Base-by-base conservation (phyloP, 768 basidiomycete genomes). In the Lentinula sp. region DNA sequence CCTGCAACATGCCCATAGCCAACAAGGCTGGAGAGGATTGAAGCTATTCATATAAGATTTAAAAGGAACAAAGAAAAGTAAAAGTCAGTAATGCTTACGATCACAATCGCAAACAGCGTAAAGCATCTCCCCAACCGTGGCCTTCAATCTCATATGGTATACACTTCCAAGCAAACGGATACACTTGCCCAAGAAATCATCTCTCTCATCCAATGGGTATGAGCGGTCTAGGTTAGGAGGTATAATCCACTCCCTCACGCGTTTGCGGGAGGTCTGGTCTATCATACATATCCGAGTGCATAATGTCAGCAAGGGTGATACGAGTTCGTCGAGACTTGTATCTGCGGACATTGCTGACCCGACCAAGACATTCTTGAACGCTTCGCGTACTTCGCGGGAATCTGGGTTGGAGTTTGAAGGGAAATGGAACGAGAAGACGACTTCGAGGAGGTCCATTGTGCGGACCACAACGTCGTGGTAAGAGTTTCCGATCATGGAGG, bases 191-290 rank as follows among this genome's bases (percentile, higher is more conserved):
- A 98, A 76, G 6, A 90, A 72, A 68, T 91, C 88, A 12, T 83
- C 61, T 4, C 93, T 85, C 42, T 77, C 73, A 68, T 97, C 93
- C 23, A 98, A 77, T 3, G 91, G 82, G 7, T 71, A 75, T 9
- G 88, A 83, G 50, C 96, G 86, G 71, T 98, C 96, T 68, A 97
- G 68, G 66, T 88, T 84, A 0, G 82, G 74, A 0, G 95, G 95
- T 6, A 95, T 73, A 28, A 98, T 73, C 81, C 83, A 84, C 51
- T 86, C 82, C 62, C 85, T 81, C 62, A 92, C 70, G 28, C 85
- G 79, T 41, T 71, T 60, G 61, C 87, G 79, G 16, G 83, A 81
- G 2, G 72, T 74, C 58, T 85, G 84, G 65, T 90, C 86, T 3
- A 81, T 88, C 18, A 79, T 71, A 62, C 87, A 89, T 46, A 94